phyloP scores from a whole-genome alignment of 306 rosid genomes.

The Sophora flavescens region DNA sequence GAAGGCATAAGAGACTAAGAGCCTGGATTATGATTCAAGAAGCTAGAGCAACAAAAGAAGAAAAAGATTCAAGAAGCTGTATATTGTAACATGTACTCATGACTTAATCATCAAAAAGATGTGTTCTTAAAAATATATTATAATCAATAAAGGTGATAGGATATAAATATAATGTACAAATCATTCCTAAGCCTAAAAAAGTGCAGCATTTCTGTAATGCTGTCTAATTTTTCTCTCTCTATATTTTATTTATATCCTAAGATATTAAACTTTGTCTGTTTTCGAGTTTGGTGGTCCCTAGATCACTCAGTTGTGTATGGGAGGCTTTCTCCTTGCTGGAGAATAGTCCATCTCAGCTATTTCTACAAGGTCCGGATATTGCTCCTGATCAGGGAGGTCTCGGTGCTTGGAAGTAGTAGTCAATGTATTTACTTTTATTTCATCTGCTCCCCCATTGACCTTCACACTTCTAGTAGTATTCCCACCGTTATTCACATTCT shows the following conservation, averaged over 20 bases:
- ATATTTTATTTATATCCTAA: constrained; percentile 44
- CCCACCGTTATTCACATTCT: constrained; percentile 58
- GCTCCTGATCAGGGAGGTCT: constrained; percentile 41
- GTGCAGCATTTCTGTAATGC: constrained; percentile 83
- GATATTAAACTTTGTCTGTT: constrained; percentile 27
- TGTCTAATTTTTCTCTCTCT: constrained; percentile 50
- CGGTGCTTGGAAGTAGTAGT: constrained; percentile 43
- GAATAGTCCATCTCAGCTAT: constrained; percentile 91
- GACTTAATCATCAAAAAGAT: constrained; percentile 44
- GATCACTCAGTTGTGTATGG: constrained; percentile 72
- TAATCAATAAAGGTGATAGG: constrained; percentile 42
- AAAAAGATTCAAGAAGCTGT: constrained; percentile 2
- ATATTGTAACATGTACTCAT: constrained; percentile 29
- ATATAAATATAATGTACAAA: constrained; percentile 59
- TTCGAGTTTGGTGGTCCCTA: constrained; percentile 21
- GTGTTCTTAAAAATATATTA: constrained; percentile 37
- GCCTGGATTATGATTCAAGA: neutral
- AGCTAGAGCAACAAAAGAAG: neutral
- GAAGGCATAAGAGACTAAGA: too few relatives aligned
- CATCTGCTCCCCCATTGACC: constrained; percentile 39
- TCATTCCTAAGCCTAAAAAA: constrained; percentile 64
- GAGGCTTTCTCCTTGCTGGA: constrained; percentile 85
- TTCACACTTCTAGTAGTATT: constrained; percentile 39
- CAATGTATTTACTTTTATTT: constrained; percentile 43
- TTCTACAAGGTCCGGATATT: constrained; percentile 59